Evolutionary conservation across 768 basidiomycete species (phyloP).

Genomic region (Trametes cubensis): DNA sequence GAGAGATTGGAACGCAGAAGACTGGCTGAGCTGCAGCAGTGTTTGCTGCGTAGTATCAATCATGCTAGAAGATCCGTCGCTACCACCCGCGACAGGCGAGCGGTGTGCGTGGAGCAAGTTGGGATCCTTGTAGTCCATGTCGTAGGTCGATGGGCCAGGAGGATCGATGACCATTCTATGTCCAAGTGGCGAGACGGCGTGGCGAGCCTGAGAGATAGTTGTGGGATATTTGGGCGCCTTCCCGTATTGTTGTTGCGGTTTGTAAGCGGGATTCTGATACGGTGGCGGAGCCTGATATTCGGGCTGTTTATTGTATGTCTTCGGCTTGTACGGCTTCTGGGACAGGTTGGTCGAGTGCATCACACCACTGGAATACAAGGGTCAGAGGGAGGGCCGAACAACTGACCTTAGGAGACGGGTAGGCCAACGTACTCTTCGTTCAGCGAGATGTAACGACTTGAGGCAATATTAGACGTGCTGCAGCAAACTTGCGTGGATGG

Average conservation of each 20-base stretch:
- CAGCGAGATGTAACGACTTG: slow-evolving; percentile 22
- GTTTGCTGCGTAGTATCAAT: slow-evolving; percentile 23
- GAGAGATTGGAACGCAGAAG: slow-evolving; percentile 20
- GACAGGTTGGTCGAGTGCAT: slow-evolving; percentile 20
- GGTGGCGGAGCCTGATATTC: slow-evolving; percentile 1
- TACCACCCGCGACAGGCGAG: slow-evolving; percentile 1
- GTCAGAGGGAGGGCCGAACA: slow-evolving; percentile 11
- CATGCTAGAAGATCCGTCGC: neutral
- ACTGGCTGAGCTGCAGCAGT: slow-evolving; percentile 24
- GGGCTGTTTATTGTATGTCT: slow-evolving; percentile 15
- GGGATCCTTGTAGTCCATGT: slow-evolving; percentile 13
- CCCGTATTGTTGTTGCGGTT: slow-evolving; percentile 15
- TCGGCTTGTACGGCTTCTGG: slow-evolving; percentile 22
- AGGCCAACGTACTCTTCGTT: slow-evolving; percentile 25
- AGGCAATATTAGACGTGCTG: neutral
- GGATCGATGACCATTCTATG: slow-evolving; percentile 12
- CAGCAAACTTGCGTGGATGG: neutral
- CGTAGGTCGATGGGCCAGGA: slow-evolving; percentile 7
- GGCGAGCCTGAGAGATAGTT: slow-evolving; percentile 14
- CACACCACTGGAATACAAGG: slow-evolving; percentile 9
- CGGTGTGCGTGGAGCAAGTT: neutral
- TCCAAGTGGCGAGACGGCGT: slow-evolving; percentile 7
- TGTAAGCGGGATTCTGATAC: slow-evolving; percentile 3
- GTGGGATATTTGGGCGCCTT: slow-evolving; percentile 23
- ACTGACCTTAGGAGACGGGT: slow-evolving; percentile 21